Base-by-base conservation (phyloP, 108 stramenopile species). In the Nitzschia putrida region DNA sequence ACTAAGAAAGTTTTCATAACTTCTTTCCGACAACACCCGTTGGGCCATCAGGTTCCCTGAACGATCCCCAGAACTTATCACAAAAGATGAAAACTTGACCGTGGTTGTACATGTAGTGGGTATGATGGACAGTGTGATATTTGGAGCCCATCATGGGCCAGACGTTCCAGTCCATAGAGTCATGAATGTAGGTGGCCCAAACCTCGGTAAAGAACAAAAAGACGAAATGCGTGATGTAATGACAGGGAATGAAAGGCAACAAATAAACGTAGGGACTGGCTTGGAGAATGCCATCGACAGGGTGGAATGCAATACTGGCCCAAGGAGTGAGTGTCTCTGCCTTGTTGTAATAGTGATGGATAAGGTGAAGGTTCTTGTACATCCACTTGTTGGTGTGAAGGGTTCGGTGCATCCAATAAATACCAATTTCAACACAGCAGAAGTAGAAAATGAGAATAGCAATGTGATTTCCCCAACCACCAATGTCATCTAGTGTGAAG, bases 121-220 rank as follows among this genome's bases (percentile, higher is more conserved):
- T 95, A 74, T 95, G 94, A 58, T 95, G 94, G 24, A 95, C 71
- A 14, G 94, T 95, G 70, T 95, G 94, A 72, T 91, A 95, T 64
- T 91, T 92, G 72, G 66, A 70, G 20, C 90, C 88, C 92, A 95
- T 93, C 64, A 95, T 90, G n/a, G 91, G 91, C 72, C 90, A 91
- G 38, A 89, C 56, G 69, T 95, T 83, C 47, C 78, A 89, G 57
- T 89, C 85, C 87, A 93, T 88, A 12, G 91, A 76, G 79, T 95
- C 94, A 73, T 95, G 94, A 79, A 95, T 95, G 80, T 91, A 93
- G 13, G 94, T 95, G 16, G 94, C 91, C 94, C 94, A 95, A 55
- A 95, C 69, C 12, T 85, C 94, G 12, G 94, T 91, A 69, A 90
- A 93, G 76, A 90, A 91, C 12, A 95, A 64, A 72, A 95, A 56